Base-by-base conservation (phyloP, 805 yeast species). In the Spathaspora girioi region DNA sequence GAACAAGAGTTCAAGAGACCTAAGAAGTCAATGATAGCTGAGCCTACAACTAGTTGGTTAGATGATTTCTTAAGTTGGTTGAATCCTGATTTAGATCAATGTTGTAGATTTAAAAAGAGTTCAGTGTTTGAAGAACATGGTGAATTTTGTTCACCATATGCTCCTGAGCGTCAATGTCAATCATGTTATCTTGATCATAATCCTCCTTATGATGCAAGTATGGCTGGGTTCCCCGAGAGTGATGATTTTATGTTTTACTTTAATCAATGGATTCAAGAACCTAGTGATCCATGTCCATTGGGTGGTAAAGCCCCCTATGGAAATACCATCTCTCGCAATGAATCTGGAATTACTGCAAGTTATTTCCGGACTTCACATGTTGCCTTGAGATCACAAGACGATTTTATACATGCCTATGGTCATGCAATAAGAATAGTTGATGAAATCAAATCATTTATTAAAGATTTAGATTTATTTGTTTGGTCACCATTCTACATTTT, bases 261-360 rank as follows among this genome's bases (percentile, higher is more conserved):
- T 63, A 67, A 80, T 19, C 81, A 86, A 42, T 93, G 99, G 99
- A 88, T 93, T 23, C 76, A 82, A 40, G 88, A 89, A 23, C 83
- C 83, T 1, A 87, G 96, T 51, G 94, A 88, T 60, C 89, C 93
- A 2, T 93, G 99, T 66, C 97, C 98, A 1, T 71, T 93, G 26
- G 98, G 97, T 3, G 99, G 99, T 1, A 87, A 88, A 61, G 97
- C 97, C 0, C 96, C 97, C 0, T 93, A 93, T 63, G 77, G 87
- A 1, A 68, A 75, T 5, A 75, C 91, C 0, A 70, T 89, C 10
- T 69, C 77, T 1, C 74, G 75, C 51, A 68, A 69, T 29, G 68
- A 70, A 1, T 57, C 66, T 0, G 66, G 65, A 1, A 76, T 90
- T 5, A 56, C 62, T 9, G 73, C 93, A 1, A 81, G 90, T 1